Conservation (phyloP, 371 early-diverging fungal genomes). For the Entomophthora muscae region DNA sequence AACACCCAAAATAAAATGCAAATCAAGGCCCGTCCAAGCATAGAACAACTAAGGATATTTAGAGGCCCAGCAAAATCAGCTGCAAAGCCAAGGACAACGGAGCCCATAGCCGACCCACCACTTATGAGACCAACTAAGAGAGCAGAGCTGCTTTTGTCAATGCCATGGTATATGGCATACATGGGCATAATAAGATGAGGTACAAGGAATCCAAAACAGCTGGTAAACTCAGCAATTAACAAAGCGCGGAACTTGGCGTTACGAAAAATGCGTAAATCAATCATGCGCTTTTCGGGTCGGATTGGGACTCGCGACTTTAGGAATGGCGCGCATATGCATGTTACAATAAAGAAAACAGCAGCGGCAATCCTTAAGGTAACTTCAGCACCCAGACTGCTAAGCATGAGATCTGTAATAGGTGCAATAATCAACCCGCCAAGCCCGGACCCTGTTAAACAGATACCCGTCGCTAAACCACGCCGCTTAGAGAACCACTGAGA, state of each 20-base stretch:
- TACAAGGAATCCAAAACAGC: conserved; percentile 6
- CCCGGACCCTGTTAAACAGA: conserved; percentile 59
- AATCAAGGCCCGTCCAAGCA: conserved; percentile 24
- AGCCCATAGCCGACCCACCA: conserved; percentile 38
- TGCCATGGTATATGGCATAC: conserved; percentile 12
- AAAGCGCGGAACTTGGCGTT: conserved; percentile 1
- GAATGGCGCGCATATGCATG: conserved; percentile 21
- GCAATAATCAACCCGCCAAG: conserved; percentile 56
- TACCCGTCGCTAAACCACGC: conserved; percentile 55
- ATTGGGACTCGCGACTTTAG: conserved; percentile 8
- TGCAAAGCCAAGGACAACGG: conserved; percentile 35
- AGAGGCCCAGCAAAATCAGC: conserved; percentile 42
- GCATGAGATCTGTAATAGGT: conserved; percentile 35
- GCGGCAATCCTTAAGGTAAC: conserved; percentile 46
- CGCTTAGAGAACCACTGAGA: conserved; percentile 55
- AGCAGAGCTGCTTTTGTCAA: conserved; percentile 18
- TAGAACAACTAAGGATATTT: conserved; percentile 22
- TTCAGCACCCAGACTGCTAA: conserved; percentile 28
- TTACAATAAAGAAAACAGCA: conserved; percentile 25
- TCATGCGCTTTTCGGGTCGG: conserved; percentile 15
- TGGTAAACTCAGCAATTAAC: not conserved
- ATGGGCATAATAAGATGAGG: conserved; percentile 3
- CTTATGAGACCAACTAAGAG: conserved; percentile 31
- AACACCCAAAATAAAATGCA: conserved; percentile 44
- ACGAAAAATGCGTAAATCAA: conserved; percentile 8